phyloP scores from a whole-genome alignment of 352 stramenopile species.

The Phytophthora cryptogea region DNA sequence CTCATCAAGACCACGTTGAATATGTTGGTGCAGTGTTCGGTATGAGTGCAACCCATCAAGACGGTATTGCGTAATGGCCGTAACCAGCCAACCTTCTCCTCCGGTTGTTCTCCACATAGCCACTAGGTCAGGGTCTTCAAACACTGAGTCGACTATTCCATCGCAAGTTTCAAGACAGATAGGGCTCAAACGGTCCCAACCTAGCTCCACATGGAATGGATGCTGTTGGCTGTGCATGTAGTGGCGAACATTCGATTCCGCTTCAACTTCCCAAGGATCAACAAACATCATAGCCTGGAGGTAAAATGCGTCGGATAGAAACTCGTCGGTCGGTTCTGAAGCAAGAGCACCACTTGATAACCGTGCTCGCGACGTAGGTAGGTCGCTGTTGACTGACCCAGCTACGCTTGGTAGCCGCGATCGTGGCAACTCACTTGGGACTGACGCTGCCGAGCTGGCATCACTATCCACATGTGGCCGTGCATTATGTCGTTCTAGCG shows the following conservation, averaged over 20 bases:
- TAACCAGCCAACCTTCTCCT: conserved; percentile 82
- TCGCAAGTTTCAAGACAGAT: conserved; percentile 71
- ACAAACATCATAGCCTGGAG: conserved; percentile 85
- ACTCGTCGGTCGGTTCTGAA: conserved; percentile 18
- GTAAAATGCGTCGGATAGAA: conserved; percentile 27
- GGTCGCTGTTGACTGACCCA: conserved; percentile 15
- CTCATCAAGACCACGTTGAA: conserved; percentile 40
- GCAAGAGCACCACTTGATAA: conserved; percentile 16
- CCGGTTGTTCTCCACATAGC: conserved; percentile 76
- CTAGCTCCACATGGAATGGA: conserved; percentile 69
- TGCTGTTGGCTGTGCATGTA: conserved; percentile 64
- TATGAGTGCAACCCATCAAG: conserved; percentile 71
- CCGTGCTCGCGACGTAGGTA: conserved; percentile 5
- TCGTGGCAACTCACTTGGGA: conserved; percentile 10
- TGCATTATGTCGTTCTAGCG: conserved; percentile 24
- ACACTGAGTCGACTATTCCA: conserved; percentile 60
- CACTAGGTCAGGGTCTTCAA: conserved; percentile 63
- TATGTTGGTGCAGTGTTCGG: conserved; percentile 41
- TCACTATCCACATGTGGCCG: conserved; percentile 8
- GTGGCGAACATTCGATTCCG: conserved; percentile 52
- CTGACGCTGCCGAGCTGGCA: neutral
- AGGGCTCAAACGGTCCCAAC: conserved; percentile 72
- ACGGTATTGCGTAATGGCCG: conserved; percentile 78
- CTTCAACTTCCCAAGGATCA: conserved; percentile 82
- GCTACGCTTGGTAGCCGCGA: conserved; percentile 14